Conservation (phyloP, 1,139 yeast species). For the Suhomyces taliae region DNA sequence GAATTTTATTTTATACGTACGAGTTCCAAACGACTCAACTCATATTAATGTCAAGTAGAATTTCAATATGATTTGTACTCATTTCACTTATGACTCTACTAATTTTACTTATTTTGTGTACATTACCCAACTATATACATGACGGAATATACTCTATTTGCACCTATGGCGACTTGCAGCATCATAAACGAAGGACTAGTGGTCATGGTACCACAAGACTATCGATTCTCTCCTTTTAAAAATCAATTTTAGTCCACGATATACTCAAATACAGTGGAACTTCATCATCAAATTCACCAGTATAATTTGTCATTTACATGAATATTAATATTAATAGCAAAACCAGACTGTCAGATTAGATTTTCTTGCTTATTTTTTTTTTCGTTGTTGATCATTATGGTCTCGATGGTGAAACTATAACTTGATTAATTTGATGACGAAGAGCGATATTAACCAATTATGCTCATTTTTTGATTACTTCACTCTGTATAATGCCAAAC, state of each 20-base stretch:
- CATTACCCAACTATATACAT: background rate
- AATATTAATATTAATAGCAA: no score
- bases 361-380: background rate
- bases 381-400: background rate
- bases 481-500: conserved; percentile 82
- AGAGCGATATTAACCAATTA: no score
- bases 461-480: conserved; percentile 30
- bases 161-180: no score
- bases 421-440: no score
- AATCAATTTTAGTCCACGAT: background rate
- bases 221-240: background rate
- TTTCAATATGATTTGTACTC: no score
- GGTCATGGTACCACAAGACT: background rate
- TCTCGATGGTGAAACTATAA: background rate
- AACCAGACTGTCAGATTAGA: no score
- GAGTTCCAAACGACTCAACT: no score
- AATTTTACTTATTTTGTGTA: background rate
- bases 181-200: background rate
- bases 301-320: no score
- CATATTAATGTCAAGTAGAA: no score
- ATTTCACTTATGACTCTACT: background rate
- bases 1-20: no score
- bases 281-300: no score
- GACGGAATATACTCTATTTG: background rate
- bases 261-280: background rate